Evolutionary conservation across 345 rosid genomes (phyloP), one percentile per base, ranked within the genome.

Genomic region (Pistacia atlantica): DNA sequence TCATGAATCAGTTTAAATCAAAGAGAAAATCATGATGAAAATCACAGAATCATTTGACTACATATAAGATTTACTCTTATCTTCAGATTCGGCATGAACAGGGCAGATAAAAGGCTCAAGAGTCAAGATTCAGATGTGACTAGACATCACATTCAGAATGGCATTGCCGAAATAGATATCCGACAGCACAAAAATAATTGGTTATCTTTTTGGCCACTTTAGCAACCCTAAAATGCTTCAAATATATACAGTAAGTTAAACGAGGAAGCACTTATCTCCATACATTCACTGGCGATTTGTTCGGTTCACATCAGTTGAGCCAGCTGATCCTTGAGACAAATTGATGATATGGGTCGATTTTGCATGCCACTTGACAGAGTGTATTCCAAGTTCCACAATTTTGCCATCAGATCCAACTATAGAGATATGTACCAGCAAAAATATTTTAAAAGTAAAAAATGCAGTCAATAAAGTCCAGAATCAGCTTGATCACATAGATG

Each of bases 371-470:
- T 73, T 62, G 52, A 61, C 33, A 18, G 56, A 31, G 45, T 28
- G 76, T 49, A 9, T n/a, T 51, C 76, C 57, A 18, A 33, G 4
- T 73, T 73, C 35, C 33, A 60, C 42, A 62, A 73, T 62, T 7
- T 31, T 62, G 45, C 31, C 76, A 63, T 73, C 12, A 58, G 63
- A 63, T 35, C 37, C 7, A 12, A 31, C 28, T 9, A 20, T 37
- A 17, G 4, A 71, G 10, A 25, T 18, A 37, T 18, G 6, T 1
- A 57, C 4, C 13, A 3, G 37, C 52, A 18, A 28, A 28, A 54
- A 54, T 13, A 18, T 22, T 13, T 51, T 31, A 31, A 31, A 31
- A 69, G 45, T 28, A 49, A 17, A 9, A n/a, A 35, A 55, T 13
- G 4, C 11, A 33, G 11, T 33, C 1, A 7, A 33, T 8, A 49